Base-by-base conservation (phyloP, 2,329 filamentous ascomycete species). In the Fusarium acutatum region DNA sequence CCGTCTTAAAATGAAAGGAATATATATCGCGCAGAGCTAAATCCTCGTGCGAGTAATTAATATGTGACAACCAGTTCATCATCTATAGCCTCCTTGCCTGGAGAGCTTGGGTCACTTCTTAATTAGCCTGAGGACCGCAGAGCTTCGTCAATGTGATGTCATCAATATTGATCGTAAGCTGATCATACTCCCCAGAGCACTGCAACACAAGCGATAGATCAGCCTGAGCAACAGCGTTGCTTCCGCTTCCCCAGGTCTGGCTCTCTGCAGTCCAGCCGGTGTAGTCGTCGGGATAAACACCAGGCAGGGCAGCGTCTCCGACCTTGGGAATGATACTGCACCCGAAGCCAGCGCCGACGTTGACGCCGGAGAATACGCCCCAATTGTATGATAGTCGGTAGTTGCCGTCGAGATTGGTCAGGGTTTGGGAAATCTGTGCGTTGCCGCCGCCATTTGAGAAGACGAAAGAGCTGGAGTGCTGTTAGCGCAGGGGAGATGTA, bases 401-500 rank as follows among this genome's bases (percentile, higher is more conserved):
- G 13, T 11, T 26, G 12, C 62, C 62, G 4, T 65, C 34, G 4
- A 65, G 38, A 2, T 38, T 26, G 5, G 2, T 10, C 13, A 64
- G 12, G 10, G 17, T 20, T 8, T 65, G 62, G 0, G 46, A 37
- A 0, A 40, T 6, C 4, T 34, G 32, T 3, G 9, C 32, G 0
- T 2, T 7, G 3, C 62, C 62, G 8, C 5, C 6, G 13, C 62
- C 28, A 3, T 53, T 30, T 5, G 3, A 6, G 14, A 65, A 65
- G 6, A 7, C 1, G 4, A 64, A 18, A 0, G 38, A 20, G 1
- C 62, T 65, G 3, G 3, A 14, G 9, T 14, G 2, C 20, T 28
- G 6, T 64, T 32, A 64, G 37, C 6, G 5, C 6, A 1, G 7
- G 0, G 1, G 2, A 35, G 0, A 13, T 4, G 6, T 0, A 4